These are phyloP conservation scores for Thinopyrum obtusiflorum DNA, from an alignment of 202 grass and related monocot genomes.

Conservation along the genomic window DNA sequence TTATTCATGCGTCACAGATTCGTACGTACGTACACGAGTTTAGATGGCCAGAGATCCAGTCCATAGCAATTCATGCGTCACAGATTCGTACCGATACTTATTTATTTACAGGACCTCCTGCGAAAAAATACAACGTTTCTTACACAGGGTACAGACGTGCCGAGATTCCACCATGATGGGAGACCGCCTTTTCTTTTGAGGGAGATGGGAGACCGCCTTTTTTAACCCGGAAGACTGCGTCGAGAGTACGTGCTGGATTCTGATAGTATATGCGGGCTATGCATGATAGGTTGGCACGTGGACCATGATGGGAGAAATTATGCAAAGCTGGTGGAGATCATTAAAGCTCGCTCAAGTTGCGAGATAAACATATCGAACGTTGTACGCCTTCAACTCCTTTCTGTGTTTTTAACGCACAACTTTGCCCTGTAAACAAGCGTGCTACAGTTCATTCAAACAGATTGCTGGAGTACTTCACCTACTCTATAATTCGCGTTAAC, in stretches of 20 bases:
- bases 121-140: too few species aligned
- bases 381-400: neutral
- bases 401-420: neutral
- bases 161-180: constrained; percentile 1
- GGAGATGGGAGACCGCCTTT: too few species aligned
- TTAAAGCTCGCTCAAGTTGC: neutral
- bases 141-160: neutral
- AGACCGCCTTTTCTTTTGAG: neutral
- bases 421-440: neutral
- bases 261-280: constrained; percentile 17
- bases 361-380: neutral
- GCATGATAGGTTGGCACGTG: constrained; percentile 14
- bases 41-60: neutral
- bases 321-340: neutral
- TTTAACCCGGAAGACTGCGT: neutral
- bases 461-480: neutral
- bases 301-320: constrained; percentile 3
- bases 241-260: neutral
- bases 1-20: too few species aligned
- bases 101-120: too few species aligned
- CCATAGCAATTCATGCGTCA: neutral
- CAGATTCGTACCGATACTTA: neutral
- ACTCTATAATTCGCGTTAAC: neutral
- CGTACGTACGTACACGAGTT: neutral
- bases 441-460: neutral